phyloP scores from a whole-genome alignment of 805 yeast genomes.

The Clavispora asparagi region DNA sequence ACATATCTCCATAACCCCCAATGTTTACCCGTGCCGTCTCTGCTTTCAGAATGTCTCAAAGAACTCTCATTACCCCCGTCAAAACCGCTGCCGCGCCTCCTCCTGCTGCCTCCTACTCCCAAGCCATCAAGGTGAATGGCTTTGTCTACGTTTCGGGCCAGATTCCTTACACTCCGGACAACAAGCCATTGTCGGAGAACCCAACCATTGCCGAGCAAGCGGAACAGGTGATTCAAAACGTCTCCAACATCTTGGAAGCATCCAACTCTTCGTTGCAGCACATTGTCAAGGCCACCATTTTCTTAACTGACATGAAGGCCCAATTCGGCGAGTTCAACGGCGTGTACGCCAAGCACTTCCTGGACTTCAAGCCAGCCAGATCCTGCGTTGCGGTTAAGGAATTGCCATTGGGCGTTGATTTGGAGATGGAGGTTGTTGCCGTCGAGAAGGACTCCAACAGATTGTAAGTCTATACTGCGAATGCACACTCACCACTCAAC shows the following conservation, averaged over 20 bases:
- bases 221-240: constrained; percentile 67
- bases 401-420: constrained; percentile 80
- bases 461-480: constrained; percentile 16
- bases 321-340: constrained; percentile 81
- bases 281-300: constrained; percentile 83
- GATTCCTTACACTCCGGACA: constrained; percentile 82
- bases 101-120: constrained; percentile 95
- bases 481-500: neutral
- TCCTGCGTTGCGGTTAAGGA: constrained; percentile 94
- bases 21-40: neutral
- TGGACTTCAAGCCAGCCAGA: constrained; percentile 86
- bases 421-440: constrained; percentile 93
- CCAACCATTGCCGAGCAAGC: constrained; percentile 68
- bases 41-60: constrained; percentile 13
- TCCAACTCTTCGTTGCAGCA: constrained; percentile 80
- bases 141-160: constrained; percentile 92
- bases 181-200: constrained; percentile 68
- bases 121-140: constrained; percentile 87
- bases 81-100: constrained; percentile 82
- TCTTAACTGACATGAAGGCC: constrained; percentile 79
- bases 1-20: neutral
- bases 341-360: constrained; percentile 77
- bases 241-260: constrained; percentile 69
- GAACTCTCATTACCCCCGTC: constrained; percentile 25
- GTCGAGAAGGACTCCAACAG: constrained; percentile 46